phyloP scores from a whole-genome alignment of 208 protist genomes.

The Crithidia thermophila region DNA sequence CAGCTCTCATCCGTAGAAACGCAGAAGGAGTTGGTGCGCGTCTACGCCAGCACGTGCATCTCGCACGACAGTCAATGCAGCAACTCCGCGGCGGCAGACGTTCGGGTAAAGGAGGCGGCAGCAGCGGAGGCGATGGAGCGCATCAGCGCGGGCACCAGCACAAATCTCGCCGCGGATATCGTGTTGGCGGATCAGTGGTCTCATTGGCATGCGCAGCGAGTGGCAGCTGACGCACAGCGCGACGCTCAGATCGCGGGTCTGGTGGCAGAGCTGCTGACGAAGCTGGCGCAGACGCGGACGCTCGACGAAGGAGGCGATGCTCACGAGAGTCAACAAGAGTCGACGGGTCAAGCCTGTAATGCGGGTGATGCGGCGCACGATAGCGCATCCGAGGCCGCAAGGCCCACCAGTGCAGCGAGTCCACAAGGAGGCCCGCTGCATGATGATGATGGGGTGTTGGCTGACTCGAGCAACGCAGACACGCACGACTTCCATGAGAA shows the following conservation, averaged over 20 bases:
- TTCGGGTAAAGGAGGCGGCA: neutral
- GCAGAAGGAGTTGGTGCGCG: neutral
- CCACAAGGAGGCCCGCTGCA: neutral
- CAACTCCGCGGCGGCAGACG: conserved; percentile 4
- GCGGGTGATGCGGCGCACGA: too few species aligned
- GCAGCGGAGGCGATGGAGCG: conserved; percentile 15
- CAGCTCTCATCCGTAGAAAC: neutral
- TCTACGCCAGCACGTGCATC: conserved; percentile 7
- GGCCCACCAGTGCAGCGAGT: neutral
- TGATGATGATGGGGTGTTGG: too few species aligned
- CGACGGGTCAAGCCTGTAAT: neutral
- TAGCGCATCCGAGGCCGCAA: too few species aligned
- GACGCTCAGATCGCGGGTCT: neutral
- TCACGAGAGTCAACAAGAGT: neutral
- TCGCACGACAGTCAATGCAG: neutral
- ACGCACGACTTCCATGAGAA: neutral
- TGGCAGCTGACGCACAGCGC: conserved; percentile 5
- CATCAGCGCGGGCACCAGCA: neutral
- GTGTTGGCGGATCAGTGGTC: conserved; percentile 1
- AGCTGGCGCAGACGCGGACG: neutral
- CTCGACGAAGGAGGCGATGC: neutral
- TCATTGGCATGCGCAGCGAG: neutral
- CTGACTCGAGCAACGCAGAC: too few species aligned
- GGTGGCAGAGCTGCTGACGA: neutral
- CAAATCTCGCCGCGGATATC: neutral